Evolutionary conservation across 1,284 basidiomycete species (phyloP).

Genomic region (Naganishia sp.): DNA sequence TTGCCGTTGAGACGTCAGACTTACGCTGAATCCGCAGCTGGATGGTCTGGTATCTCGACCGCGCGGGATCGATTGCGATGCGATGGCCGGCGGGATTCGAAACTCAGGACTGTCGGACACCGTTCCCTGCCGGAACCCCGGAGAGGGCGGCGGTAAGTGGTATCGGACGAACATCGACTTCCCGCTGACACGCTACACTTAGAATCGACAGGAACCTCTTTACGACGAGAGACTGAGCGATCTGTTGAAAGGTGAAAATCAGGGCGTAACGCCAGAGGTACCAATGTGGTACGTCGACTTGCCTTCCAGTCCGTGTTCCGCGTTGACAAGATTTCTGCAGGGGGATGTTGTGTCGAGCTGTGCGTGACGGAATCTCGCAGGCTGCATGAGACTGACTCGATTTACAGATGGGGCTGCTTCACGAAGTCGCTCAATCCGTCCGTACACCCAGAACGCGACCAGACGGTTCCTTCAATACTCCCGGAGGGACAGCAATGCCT

Average conservation of each 20-base stretch:
- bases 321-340: constrained; percentile 1
- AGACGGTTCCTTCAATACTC: constrained; percentile 15
- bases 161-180: not conserved
- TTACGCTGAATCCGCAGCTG: constrained; percentile 32
- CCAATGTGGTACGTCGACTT: constrained; percentile 19
- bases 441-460: constrained; percentile 8
- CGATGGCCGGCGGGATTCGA: constrained; percentile 42
- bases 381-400: not conserved
- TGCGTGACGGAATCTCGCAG: not conserved
- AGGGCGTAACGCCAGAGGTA: not conserved
- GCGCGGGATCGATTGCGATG: constrained; percentile 41
- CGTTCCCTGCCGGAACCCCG: constrained; percentile 36
- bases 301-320: not conserved
- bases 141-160: constrained; percentile 9
- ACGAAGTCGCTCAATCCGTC: constrained; percentile 12
- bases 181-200: not conserved
- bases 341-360: constrained; percentile 20
- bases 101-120: constrained; percentile 40
- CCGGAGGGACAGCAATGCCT: constrained; percentile 4
- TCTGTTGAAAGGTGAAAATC: constrained; percentile 25
- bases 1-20: constrained; percentile 12
- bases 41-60: constrained; percentile 43
- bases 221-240: constrained; percentile 27
- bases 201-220: not conserved
- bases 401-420: constrained; percentile 14